phyloP scores from a whole-genome alignment of 345 rosid genomes.

The Moringa oleifera region DNA sequence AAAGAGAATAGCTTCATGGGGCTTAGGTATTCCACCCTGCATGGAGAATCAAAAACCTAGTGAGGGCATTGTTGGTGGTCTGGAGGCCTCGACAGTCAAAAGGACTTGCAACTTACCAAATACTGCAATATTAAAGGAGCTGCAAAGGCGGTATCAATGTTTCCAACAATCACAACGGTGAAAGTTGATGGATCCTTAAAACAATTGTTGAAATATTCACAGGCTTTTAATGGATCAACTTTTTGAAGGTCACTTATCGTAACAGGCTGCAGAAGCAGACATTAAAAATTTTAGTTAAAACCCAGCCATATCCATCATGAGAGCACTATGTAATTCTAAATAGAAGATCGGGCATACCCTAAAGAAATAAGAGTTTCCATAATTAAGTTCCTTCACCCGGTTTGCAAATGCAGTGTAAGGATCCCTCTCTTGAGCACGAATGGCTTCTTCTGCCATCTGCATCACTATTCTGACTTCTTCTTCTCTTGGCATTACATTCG shows the following conservation, averaged over 20 bases:
- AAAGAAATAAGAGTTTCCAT: conserved; percentile 87
- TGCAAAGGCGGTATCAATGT: conserved; percentile 57
- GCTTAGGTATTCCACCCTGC: conserved; percentile 83
- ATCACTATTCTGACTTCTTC: conserved; percentile 87
- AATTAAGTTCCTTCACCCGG: conserved; percentile 79
- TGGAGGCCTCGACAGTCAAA: conserved; percentile 4
- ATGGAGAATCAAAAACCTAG: conserved; percentile 12
- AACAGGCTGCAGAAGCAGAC: conserved; percentile 58
- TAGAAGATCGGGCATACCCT: conserved; percentile 44
- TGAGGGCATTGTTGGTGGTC: conserved; percentile 3
- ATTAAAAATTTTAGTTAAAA: conserved; percentile 12
- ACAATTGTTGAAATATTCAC: conserved; percentile 81
- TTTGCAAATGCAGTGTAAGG: conserved; percentile 79
- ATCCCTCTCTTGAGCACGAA: conserved; percentile 90
- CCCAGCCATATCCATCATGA: conserved; percentile 5
- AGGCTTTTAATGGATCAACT: conserved; percentile 82
- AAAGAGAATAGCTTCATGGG: conserved; percentile 53
- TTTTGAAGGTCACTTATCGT: conserved; percentile 60
- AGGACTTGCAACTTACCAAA: conserved; percentile 50
- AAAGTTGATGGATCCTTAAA: conserved; percentile 91
- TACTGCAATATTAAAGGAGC: conserved; percentile 79
- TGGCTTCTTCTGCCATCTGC: conserved; percentile 88
- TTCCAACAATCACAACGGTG: conserved; percentile 87
- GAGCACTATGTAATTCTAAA: conserved; percentile 5
- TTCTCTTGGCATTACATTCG: conserved; percentile 69